Base-by-base conservation (phyloP, 768 basidiomycete genomes). In the Lactarius trivialis region DNA sequence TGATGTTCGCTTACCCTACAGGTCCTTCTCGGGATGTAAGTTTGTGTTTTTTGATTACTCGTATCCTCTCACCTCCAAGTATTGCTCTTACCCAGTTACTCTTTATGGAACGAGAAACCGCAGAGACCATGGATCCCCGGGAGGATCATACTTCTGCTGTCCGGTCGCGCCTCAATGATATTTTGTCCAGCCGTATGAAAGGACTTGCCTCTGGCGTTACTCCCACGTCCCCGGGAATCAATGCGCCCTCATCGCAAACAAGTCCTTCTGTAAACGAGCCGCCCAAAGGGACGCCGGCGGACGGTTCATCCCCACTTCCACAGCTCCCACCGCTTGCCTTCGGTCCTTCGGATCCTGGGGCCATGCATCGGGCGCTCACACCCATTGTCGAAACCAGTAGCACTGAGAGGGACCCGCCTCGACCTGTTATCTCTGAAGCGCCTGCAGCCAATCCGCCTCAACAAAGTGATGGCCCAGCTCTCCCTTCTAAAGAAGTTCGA, bases 1-100 rank as follows among this genome's bases (percentile, higher is more conserved):
- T 96, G 73, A 94, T 98, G 86, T 98, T 95, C 73, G 93, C 86
- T 0, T 97, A 98, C 72, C 95, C 96, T 7, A 85, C 91, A 53
- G 94, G 93, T 1, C 83, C 88, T 4, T 76, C 83, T 61, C 88
- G 85, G 73, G 89, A 93, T 71, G 94, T 96, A 71, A 67, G 90
- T 77, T 19, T 43, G 60, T 34, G 59, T 24, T 49, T 41, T 33
- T 41, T 17, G 4, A 45, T 60, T 26, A 34, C 32, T 60, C 34
- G 24, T 56, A 24, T 50, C 28, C 17, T 15, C 30, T 63, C 43
- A 53, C 14, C 3, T 49, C 45, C 21, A 24, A 48, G 45, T 24
- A 24, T 48, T 48, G 6, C 45, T 24, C 4, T 48, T 48, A 39
- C 60, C 11, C 67, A 95, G 91, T 80, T 83, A 56, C 82, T 97